Conservation (phyloP, 1,284 basidiomycete genomes). For the Ceratobasidium sp. region DNA sequence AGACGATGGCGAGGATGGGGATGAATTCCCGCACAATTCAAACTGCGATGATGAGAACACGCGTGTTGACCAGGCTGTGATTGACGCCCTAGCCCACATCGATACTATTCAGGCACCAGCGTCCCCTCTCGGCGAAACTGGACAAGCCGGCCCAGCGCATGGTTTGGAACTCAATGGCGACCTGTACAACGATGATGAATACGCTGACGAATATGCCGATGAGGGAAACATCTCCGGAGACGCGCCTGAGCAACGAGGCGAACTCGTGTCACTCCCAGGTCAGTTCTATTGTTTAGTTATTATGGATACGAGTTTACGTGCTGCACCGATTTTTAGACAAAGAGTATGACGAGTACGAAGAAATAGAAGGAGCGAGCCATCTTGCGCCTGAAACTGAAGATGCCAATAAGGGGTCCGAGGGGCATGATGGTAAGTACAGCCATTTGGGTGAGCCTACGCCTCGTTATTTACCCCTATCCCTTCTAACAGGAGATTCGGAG, state of each 20-base stretch:
- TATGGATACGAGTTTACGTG: not conserved
- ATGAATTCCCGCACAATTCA: not conserved
- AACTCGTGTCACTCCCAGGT: not conserved
- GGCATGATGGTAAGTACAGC: constrained; percentile 1
- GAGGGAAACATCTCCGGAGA: not conserved
- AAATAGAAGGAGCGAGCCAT: constrained; percentile 5
- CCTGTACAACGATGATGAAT: constrained; percentile 28
- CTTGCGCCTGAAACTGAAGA: not conserved
- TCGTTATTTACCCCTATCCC: not conserved
- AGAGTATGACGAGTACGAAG: constrained; percentile 35
- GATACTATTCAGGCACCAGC: not conserved
- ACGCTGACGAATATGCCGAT: constrained; percentile 3
- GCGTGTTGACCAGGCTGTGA: not conserved
- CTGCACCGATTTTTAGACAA: not conserved
- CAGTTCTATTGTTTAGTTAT: not conserved
- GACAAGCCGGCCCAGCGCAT: not conserved
- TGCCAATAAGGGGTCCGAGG: not conserved
- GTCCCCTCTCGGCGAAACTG: not conserved
- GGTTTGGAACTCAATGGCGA: not conserved
- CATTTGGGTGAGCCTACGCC: not conserved
- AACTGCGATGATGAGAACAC: not conserved
- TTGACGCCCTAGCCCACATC: not conserved
- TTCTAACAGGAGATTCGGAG: not conserved
- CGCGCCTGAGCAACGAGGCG: not conserved
- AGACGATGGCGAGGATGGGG: not conserved